A percentile compares a stretch with the other conserved stretches of the same genome.
Evolutionary conservation across 2,329 filamentous ascomycete genomes (phyloP).

Genomic region (Fusarium goolgardi): DNA sequence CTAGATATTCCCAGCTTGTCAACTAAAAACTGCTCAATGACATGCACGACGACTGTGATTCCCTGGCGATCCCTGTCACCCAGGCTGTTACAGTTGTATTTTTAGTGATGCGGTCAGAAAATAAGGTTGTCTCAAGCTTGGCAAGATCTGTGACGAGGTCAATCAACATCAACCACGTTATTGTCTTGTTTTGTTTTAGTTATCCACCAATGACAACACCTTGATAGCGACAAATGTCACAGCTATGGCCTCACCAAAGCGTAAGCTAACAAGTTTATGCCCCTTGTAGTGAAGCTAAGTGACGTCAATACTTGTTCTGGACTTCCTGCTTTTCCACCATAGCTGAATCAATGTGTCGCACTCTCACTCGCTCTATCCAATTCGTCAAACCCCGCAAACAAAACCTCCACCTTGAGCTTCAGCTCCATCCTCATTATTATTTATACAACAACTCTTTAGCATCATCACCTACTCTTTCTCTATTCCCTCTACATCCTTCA

Average conservation of each 20-base stretch:
- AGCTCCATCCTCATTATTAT: conserved; percentile 21
- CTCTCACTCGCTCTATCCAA: neutral
- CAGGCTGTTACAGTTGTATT: conserved; percentile 5
- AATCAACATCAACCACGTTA: neutral
- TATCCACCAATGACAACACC: neutral
- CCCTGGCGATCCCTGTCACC: conserved; percentile 18
- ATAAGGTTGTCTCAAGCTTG: conserved; percentile 28
- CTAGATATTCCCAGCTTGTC: neutral
- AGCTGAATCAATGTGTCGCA: conserved; percentile 6
- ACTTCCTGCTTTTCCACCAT: neutral
- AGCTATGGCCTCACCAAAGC: neutral
- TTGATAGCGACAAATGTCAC: neutral
- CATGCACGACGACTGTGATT: conserved; percentile 5
- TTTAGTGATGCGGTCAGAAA: conserved; percentile 11
- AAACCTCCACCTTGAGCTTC: conserved; percentile 2
- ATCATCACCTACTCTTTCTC: rapidly evolving
- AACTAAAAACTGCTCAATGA: neutral
- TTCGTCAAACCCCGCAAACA: conserved; percentile 19
- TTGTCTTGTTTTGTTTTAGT: neutral
- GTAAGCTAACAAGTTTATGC: conserved; percentile 3
- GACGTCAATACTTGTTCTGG: conserved; percentile 14
- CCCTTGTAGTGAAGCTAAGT: conserved; percentile 25
- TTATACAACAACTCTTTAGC: neutral
- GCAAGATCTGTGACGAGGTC: neutral
- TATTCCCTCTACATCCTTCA: neutral